A percentile compares a stretch with the other conserved stretches of the same genome.
These are phyloP conservation scores for Fusarium verticillioides DNA, from an alignment of 2,329 filamentous ascomycete genomes.

Conservation along the genomic window DNA sequence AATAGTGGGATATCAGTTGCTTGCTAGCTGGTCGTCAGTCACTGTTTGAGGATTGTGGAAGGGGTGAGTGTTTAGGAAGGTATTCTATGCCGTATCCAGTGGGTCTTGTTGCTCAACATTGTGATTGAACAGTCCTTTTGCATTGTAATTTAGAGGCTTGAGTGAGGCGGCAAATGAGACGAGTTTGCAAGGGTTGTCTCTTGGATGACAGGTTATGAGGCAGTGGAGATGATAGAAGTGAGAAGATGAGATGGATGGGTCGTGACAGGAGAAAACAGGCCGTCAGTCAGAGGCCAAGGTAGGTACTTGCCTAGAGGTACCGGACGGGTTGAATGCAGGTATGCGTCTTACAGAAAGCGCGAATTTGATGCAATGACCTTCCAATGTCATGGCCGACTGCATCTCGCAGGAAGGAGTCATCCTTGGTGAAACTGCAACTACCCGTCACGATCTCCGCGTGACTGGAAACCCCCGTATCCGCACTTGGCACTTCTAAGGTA, in stretches of 20 bases:
- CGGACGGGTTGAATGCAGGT: not conserved
- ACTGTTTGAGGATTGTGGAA: not conserved
- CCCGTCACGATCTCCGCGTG: constrained; percentile 16
- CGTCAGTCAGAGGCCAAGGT: not conserved
- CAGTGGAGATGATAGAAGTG: not conserved
- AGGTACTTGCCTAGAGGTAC: not conserved
- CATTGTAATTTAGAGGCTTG: not conserved
- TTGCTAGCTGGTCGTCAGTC: not conserved
- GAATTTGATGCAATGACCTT: constrained; percentile 1
- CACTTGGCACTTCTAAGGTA: not conserved
- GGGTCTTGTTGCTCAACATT: not conserved
- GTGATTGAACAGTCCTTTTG: not conserved
- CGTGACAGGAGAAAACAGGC: not conserved
- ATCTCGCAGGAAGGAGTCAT: constrained; percentile 23
- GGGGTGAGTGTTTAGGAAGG: not conserved
- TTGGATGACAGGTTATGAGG: not conserved
- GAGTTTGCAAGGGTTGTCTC: not conserved
- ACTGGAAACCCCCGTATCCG: not conserved
- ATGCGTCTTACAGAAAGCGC: not conserved
- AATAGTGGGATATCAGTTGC: not conserved
- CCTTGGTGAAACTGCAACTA: constrained; percentile 30
- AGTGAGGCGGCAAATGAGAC: not conserved
- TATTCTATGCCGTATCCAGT: not conserved
- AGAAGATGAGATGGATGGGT: not conserved
- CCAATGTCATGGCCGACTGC: constrained; percentile 15